Evolutionary conservation across 2,329 filamentous ascomycete genomes (phyloP), one percentile per base, ranked within the genome.

Genomic region (Fusarium incarnatum): DNA sequence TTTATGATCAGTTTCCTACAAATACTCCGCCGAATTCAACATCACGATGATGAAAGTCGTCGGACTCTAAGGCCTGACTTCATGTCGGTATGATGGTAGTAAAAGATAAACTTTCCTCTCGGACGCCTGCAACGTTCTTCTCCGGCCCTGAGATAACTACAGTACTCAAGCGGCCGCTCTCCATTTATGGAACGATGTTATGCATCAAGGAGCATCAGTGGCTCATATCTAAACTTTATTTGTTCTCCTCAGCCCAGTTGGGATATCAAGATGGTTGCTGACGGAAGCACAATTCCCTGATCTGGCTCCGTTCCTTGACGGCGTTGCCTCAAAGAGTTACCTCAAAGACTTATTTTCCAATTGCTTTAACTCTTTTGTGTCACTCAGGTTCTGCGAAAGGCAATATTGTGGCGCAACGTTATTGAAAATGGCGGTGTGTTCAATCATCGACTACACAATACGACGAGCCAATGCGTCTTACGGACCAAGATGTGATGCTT

Each of bases 391-490:
- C 64, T 58, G 20, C 20, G 23, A 56, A 60, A 45, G 54, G 63
- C 18, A 68, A 45, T 54, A n/a, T 37, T 40, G 67, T 71, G 68
- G 68, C 68, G 68, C 54, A 52, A 68, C 58, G 63, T 70, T 64
- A 55, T 64, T 44, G 50, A 45, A 57, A 64, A 44, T 44, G 40
- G 54, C 46, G 54, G 37, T 37, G 41, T 49, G 56, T 45, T 61
- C 50, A 68, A 25, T 37, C 34, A 37, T 37, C 18, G 18, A 37
- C 34, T 37, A 37, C 10, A 37, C 18, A 52, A 27, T 52, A 37
- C n/a, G 23, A 23, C 48, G 47, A 37, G 30, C 54, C 32, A 40
- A 40, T 18, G 32, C 32, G 4, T 45, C 22, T 37, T 30, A 10
- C 30, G 23, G 27, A 34, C 25, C 22, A 25, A 45, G 41, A 50